Evolutionary conservation across 441 rosid genomes (phyloP).

Genomic region (Adansonia rubrostipa): DNA sequence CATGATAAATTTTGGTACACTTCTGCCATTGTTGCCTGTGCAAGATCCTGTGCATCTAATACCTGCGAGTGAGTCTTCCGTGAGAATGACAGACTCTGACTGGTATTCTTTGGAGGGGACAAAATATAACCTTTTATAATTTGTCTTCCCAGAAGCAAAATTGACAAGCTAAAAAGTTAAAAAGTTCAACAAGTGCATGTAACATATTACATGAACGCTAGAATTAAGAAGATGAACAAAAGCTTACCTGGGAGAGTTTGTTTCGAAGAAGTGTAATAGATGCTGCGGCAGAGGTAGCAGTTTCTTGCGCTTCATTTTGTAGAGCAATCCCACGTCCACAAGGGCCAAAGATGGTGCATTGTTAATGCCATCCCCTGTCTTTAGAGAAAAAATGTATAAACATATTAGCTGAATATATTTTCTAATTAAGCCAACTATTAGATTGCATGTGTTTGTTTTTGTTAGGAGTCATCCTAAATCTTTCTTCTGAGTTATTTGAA

Average conservation of each 20-base stretch:
- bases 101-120: background rate
- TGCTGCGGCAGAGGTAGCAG: conserved; percentile 88
- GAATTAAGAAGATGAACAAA: conserved; percentile 9
- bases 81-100: background rate
- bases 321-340: conserved; percentile 96
- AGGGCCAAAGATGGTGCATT: conserved; percentile 96
- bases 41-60: conserved; percentile 81
- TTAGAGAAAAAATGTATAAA: conserved; percentile 11
- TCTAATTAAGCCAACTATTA: conserved; percentile 7
- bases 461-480: background rate
- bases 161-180: background rate
- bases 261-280: conserved; percentile 87
- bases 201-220: background rate
- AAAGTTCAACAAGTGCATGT: background rate
- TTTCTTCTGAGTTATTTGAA: too few species aligned
- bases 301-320: conserved; percentile 85
- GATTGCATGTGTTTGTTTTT: background rate
- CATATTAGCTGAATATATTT: conserved; percentile 25
- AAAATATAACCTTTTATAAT: background rate
- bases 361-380: conserved; percentile 98
- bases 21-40: conserved; percentile 83
- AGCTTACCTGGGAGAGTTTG: conserved; percentile 79
- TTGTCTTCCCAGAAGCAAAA: background rate
- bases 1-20: conserved; percentile 90
- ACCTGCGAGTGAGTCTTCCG: conserved; percentile 48